Evolutionary conservation across 768 basidiomycete species (phyloP).

Genomic region (Tephrocybe sp.): DNA sequence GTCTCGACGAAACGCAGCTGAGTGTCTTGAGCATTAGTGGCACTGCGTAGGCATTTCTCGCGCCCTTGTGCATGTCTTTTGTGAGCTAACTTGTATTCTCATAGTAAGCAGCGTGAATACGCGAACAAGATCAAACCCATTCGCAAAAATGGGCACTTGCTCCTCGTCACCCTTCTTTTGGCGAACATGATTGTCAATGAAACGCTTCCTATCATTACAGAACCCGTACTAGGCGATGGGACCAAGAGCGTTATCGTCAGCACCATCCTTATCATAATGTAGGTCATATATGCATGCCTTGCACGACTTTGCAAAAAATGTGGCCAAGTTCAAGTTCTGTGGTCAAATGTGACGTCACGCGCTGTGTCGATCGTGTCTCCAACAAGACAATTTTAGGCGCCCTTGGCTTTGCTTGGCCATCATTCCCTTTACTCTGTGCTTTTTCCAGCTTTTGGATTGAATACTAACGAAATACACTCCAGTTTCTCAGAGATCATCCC

Average conservation of each 20-base stretch:
- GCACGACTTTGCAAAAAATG: no score
- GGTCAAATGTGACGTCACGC: slow-evolving; percentile 5
- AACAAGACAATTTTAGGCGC: no score
- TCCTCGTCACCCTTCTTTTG: slow-evolving; percentile 78
- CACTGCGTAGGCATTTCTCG: slow-evolving; percentile 54
- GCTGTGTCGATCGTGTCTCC: background rate
- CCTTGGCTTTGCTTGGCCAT: background rate
- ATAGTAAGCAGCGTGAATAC: slow-evolving; percentile 75
- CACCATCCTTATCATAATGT: slow-evolving; percentile 87
- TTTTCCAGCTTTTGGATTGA: background rate
- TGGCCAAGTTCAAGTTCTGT: no score
- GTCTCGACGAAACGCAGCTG: slow-evolving; percentile 88
- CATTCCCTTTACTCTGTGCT: background rate
- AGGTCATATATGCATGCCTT: no score
- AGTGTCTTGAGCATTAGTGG: slow-evolving; percentile 85
- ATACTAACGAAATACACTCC: background rate
- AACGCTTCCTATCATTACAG: slow-evolving; percentile 79
- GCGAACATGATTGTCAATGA: slow-evolving; percentile 95
- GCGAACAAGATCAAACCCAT: slow-evolving; percentile 87
- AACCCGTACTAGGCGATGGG: slow-evolving; percentile 77
- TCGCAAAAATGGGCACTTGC: slow-evolving; percentile 76
- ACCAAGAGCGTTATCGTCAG: slow-evolving; percentile 75
- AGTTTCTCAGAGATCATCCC: slow-evolving; percentile 93
- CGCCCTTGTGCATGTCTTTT: background rate
- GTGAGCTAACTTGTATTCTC: slow-evolving; percentile 3